Evolutionary conservation across 1,139 yeast species (phyloP).

Genomic region (Chernovozyma sophiae-reginae): DNA sequence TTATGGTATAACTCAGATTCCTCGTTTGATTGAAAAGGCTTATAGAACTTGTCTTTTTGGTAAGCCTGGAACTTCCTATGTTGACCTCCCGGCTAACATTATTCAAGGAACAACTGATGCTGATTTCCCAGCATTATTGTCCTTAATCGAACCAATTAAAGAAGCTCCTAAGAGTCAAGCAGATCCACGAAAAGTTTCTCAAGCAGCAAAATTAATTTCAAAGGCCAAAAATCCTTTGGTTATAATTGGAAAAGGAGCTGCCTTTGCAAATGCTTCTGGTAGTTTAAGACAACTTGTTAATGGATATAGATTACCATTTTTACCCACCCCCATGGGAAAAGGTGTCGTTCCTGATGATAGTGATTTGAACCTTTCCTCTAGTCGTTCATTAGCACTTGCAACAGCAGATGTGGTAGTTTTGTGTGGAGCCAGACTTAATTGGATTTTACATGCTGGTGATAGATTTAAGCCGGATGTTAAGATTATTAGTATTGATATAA

Average conservation of each 20-base stretch:
- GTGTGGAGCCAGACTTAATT: slow-evolving; percentile 60
- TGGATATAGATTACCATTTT: slow-evolving; percentile 43
- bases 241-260: slow-evolving; percentile 62
- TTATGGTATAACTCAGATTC: slow-evolving; percentile 25
- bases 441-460: slow-evolving; percentile 65
- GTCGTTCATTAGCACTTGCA: slow-evolving; percentile 52
- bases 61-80: slow-evolving; percentile 54
- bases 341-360: slow-evolving; percentile 56
- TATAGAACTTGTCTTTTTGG: slow-evolving; percentile 46
- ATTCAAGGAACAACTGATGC: slow-evolving; percentile 30
- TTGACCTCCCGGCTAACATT: slow-evolving; percentile 61
- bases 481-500: slow-evolving; percentile 53
- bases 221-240: slow-evolving; percentile 45
- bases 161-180: slow-evolving; percentile 33
- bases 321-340: slow-evolving; percentile 74
- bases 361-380: slow-evolving; percentile 49
- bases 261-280: slow-evolving; percentile 37
- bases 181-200: slow-evolving; percentile 29
- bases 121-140: background rate
- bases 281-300: slow-evolving; percentile 36
- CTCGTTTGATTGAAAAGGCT: slow-evolving; percentile 44
- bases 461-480: slow-evolving; percentile 41
- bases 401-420: slow-evolving; percentile 53
- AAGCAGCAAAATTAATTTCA: slow-evolving; percentile 27
- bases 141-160: background rate